phyloP scores from a whole-genome alignment of 257 asterid genomes.

The Plantago elongata region DNA sequence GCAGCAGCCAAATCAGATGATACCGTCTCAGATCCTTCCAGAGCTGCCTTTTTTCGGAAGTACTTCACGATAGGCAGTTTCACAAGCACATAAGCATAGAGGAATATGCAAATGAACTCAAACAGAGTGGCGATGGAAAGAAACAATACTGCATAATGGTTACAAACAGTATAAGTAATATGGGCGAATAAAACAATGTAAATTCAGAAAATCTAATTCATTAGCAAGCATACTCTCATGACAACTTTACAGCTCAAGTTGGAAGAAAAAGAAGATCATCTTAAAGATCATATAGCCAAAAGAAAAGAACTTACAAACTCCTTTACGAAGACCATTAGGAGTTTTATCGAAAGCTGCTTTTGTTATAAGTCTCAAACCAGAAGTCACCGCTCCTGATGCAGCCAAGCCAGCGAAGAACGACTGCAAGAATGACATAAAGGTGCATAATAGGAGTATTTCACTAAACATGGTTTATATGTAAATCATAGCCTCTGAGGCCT shows the following conservation, averaged over 20 bases:
- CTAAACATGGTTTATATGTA: neutral
- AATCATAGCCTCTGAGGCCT: too few relatives aligned
- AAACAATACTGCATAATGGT: constrained; percentile 49
- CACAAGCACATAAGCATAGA: constrained; percentile 56
- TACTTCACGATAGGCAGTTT: constrained; percentile 66
- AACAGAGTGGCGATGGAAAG: constrained; percentile 54
- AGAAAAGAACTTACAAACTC: constrained; percentile 57
- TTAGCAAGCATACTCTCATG: too few relatives aligned
- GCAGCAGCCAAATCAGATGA: constrained; percentile 82
- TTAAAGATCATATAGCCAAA: neutral
- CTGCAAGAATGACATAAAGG: constrained; percentile 31
- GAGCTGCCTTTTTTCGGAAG: constrained; percentile 67
- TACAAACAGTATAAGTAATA: neutral
- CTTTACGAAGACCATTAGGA: constrained; percentile 64
- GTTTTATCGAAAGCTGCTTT: constrained; percentile 78
- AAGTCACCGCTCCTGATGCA: constrained; percentile 83
- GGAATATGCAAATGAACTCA: constrained; percentile 59
- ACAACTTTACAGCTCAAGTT: neutral
- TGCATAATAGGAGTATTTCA: neutral
- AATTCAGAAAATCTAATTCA: neutral
- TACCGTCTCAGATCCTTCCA: constrained; percentile 81
- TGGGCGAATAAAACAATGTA: neutral
- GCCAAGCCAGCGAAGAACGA: constrained; percentile 88
- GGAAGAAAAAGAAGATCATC: neutral
- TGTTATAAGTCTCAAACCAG: constrained; percentile 69